Percentiles rank a stretch among this genome's conserved stretches.
Evolutionary conservation across 2,329 filamentous ascomycete species (phyloP).

Genomic region (Fulvia fulva): DNA sequence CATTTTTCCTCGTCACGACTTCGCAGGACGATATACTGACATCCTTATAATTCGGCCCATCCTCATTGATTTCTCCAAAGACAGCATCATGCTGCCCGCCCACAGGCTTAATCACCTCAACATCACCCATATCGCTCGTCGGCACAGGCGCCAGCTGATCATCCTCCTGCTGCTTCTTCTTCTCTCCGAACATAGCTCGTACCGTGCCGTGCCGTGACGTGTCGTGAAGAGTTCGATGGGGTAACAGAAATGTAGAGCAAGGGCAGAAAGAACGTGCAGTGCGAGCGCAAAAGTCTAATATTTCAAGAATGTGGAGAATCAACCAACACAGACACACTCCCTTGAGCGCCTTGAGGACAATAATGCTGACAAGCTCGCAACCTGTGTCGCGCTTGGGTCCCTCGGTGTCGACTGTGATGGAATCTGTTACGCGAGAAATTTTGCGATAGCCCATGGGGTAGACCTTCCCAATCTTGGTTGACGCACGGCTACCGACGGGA

Average conservation of each 20-base stretch:
- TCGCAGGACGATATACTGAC: constrained; percentile 12
- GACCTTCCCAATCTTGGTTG: neutral
- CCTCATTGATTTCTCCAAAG: constrained; percentile 15
- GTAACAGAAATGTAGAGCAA: too few relatives aligned
- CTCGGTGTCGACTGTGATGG: too few relatives aligned
- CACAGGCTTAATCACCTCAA: constrained; percentile 11
- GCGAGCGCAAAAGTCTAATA: neutral
- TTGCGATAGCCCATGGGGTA: neutral
- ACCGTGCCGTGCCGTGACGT: too few relatives aligned
- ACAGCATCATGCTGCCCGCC: constrained; percentile 9
- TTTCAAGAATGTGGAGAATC: neutral
- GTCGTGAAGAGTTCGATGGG: too few relatives aligned
- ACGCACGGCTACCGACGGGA: neutral
- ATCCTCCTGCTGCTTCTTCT: constrained; percentile 12
- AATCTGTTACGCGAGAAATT: neutral
- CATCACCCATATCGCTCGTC: constrained; percentile 15
- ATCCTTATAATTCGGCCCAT: constrained; percentile 25
- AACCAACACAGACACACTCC: too few relatives aligned
- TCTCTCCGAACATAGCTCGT: constrained; percentile 16
- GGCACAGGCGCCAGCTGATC: constrained; percentile 18
- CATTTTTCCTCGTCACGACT: neutral
- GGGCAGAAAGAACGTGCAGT: too few relatives aligned
- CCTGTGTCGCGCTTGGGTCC: too few relatives aligned
- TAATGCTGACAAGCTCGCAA: too few relatives aligned
- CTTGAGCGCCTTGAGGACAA: too few relatives aligned